phyloP scores from a whole-genome alignment of 2,329 filamentous ascomycete species.

The Neoascochyta sp. region DNA sequence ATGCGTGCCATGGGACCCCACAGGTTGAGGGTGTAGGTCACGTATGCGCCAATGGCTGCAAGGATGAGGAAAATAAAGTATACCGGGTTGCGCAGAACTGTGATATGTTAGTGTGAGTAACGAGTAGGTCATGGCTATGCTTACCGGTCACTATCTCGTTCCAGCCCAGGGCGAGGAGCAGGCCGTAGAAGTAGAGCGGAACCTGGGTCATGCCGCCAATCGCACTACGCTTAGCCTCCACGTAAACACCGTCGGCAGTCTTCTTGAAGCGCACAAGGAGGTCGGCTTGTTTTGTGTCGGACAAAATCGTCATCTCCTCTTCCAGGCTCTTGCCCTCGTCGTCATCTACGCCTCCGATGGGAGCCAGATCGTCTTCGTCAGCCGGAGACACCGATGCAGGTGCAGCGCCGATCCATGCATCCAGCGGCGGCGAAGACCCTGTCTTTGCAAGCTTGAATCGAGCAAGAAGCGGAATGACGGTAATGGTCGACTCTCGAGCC shows the following conservation, averaged over 20 bases:
- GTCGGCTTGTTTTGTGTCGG: slow-evolving; percentile 85
- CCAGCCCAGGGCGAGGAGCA: slow-evolving; percentile 92
- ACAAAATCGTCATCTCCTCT: slow-evolving; percentile 93
- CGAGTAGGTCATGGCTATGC: too few species aligned
- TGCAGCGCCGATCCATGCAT: slow-evolving; percentile 75
- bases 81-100: slow-evolving; percentile 88
- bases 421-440: slow-evolving; percentile 73
- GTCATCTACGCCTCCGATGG: slow-evolving; percentile 91
- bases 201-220: slow-evolving; percentile 94
- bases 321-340: slow-evolving; percentile 92
- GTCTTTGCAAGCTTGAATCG: slow-evolving; percentile 76
- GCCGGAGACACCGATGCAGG: slow-evolving; percentile 71
- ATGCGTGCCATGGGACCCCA: slow-evolving; percentile 96
- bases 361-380: slow-evolving; percentile 83
- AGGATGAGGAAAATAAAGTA: slow-evolving; percentile 88
- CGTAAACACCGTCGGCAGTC: slow-evolving; percentile 94
- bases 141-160: slow-evolving; percentile 94
- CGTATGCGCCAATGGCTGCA: slow-evolving; percentile 70
- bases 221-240: slow-evolving; percentile 94
- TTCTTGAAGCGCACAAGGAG: slow-evolving; percentile 96
- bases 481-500: slow-evolving; percentile 86
- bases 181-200: slow-evolving; percentile 87
- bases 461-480: slow-evolving; percentile 82
- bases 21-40: slow-evolving; percentile 90
- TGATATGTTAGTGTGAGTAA: slow-evolving; percentile 13